Evolutionary conservation across 495 filamentous ascomycete genomes (phyloP).

Genomic region (Neurospora pannonica): DNA sequence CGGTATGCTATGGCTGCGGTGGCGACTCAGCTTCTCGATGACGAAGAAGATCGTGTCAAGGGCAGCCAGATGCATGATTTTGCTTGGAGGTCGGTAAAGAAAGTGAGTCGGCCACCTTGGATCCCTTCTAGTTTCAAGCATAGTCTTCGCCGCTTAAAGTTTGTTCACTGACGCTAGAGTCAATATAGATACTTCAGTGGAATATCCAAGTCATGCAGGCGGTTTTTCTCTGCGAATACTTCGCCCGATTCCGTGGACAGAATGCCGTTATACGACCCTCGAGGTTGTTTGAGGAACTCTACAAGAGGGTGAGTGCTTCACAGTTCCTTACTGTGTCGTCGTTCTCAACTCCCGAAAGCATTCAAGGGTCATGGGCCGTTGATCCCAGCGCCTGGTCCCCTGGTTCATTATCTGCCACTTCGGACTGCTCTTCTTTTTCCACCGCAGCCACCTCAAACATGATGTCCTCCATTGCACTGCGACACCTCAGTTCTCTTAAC

Average conservation of each 20-base stretch:
- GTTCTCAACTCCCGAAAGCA: constrained; percentile 14
- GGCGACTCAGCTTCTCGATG: constrained; percentile 35
- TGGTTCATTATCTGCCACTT: constrained; percentile 19
- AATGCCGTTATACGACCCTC: constrained; percentile 34
- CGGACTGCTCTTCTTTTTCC: constrained; percentile 21
- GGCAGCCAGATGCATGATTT: constrained; percentile 37
- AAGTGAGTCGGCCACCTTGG: constrained; percentile 13
- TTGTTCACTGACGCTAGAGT: neutral
- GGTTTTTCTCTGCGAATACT: constrained; percentile 46
- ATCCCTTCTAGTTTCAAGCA: neutral
- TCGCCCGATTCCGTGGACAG: constrained; percentile 42
- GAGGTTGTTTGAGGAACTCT: constrained; percentile 40
- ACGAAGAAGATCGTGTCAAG: constrained; percentile 34
- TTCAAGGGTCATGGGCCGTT: constrained; percentile 19
- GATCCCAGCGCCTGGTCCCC: constrained; percentile 29
- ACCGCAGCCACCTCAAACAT: constrained; percentile 16
- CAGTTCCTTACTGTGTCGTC: constrained; percentile 22
- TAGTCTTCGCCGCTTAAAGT: neutral
- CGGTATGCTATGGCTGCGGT: constrained; percentile 41
- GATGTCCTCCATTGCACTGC: constrained; percentile 11
- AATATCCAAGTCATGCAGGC: constrained; percentile 43
- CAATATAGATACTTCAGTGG: constrained; percentile 31
- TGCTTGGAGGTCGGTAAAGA: constrained; percentile 34
- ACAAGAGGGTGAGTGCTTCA: constrained; percentile 39
- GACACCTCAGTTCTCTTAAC: constrained; percentile 11